These are phyloP conservation scores for Chaetoceros muelleri DNA, from an alignment of 108 stramenopile species.

Conservation along the genomic window DNA sequence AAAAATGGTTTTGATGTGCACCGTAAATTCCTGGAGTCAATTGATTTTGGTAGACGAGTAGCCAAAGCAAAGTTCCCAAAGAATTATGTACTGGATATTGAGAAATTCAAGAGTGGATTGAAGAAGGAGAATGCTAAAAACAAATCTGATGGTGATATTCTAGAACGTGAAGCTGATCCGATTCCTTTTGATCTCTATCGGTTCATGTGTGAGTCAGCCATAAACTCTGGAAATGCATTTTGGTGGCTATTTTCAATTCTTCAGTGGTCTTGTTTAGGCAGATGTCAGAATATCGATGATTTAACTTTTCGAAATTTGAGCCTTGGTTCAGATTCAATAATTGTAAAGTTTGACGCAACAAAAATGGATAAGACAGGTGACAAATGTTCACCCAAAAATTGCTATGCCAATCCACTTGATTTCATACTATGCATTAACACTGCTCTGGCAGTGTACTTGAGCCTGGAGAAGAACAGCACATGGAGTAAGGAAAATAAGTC, in stretches of 20 bases:
- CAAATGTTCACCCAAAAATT: constrained; percentile 15
- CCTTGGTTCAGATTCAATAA: constrained; percentile 10
- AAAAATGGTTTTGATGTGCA: too few relatives aligned
- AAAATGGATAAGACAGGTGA: constrained; percentile 26
- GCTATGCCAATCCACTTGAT: constrained; percentile 21
- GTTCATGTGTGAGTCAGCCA: constrained; percentile 8
- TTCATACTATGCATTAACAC: constrained; percentile 7
- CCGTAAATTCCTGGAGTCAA: too few relatives aligned
- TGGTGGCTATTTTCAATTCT: constrained; percentile 13
- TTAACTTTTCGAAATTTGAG: constrained; percentile 18
- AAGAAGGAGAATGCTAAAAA: constrained; percentile 8
- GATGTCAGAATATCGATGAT: constrained; percentile 12
- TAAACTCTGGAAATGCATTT: constrained; percentile 6
- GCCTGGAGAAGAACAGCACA: neutral
- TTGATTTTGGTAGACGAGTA: too few relatives aligned
- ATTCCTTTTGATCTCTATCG: constrained; percentile 16
- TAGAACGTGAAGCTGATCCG: constrained; percentile 19
- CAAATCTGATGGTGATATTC: constrained; percentile 12
- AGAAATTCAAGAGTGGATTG: too few relatives aligned
- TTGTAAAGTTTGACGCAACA: constrained; percentile 12
- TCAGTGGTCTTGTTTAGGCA: constrained; percentile 28
- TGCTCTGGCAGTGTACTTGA: constrained; percentile 15
- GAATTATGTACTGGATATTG: too few relatives aligned
- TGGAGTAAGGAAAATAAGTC: neutral
- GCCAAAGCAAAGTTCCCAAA: too few relatives aligned